Evolutionary conservation across 257 asterid genomes (phyloP).

Genomic region (Plantago elongata): DNA sequence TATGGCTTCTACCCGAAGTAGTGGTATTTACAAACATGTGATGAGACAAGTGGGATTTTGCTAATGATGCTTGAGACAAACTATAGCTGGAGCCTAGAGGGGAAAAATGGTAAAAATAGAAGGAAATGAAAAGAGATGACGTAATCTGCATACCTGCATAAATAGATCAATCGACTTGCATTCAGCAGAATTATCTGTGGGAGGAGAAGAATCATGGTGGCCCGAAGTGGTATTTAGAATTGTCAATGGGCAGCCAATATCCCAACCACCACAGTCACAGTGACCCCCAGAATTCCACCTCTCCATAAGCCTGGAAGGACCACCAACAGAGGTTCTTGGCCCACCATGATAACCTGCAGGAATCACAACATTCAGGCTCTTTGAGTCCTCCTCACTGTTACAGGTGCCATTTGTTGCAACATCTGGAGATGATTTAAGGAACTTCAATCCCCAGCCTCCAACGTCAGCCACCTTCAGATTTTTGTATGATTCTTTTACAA

Average conservation of each 20-base stretch:
- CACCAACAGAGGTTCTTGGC: constrained; percentile 53
- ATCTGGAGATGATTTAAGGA: constrained; percentile 47
- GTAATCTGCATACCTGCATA: constrained; percentile 48
- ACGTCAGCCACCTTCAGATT: constrained; percentile 34
- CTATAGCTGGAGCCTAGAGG: no score
- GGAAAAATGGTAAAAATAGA: neutral
- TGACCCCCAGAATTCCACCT: constrained; percentile 77
- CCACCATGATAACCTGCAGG: constrained; percentile 91
- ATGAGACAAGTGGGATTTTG: no score
- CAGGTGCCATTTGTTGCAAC: constrained; percentile 27
- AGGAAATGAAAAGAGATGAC: neutral
- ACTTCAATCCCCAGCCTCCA: constrained; percentile 96
- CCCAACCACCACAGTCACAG: constrained; percentile 99
- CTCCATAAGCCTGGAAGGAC: constrained; percentile 69
- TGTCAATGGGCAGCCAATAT: constrained; percentile 73
- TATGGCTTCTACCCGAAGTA: no score
- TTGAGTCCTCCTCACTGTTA: constrained; percentile 49
- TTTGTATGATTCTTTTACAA: constrained; percentile 44
- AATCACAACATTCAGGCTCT: constrained; percentile 52
- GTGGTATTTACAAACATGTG: no score
- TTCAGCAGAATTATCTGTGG: constrained; percentile 32
- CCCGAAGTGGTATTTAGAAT: constrained; percentile 38
- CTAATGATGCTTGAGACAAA: neutral
- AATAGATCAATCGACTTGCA: constrained; percentile 66
- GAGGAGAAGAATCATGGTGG: constrained; percentile 22